Conservation (phyloP, 139 green algal genomes). For the Coelastrella sp. region DNA sequence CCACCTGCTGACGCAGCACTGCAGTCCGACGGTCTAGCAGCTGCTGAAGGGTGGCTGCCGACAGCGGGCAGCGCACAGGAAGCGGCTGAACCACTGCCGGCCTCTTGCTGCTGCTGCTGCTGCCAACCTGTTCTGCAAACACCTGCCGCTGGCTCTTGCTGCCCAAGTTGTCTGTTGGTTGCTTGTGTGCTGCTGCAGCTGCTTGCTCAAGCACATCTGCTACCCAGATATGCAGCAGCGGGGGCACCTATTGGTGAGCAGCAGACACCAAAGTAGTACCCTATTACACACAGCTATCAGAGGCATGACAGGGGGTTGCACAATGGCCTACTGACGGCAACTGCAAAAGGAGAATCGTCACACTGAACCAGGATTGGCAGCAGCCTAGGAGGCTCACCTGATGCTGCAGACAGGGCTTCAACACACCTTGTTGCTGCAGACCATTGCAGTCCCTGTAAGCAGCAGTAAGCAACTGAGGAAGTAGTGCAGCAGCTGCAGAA, state of each 20-base stretch:
- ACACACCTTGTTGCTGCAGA: not conserved
- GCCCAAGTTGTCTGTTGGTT: not conserved
- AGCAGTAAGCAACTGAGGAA: not conserved
- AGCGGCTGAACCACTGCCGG: not conserved
- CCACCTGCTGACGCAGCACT: not conserved
- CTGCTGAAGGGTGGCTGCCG: conserved; percentile 10
- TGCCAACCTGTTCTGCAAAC: not conserved
- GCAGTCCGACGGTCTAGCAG: conserved; percentile 16
- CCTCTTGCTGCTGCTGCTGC: not conserved
- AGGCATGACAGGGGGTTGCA: no score
- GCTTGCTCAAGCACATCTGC: conserved; percentile 14
- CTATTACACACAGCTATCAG: no score
- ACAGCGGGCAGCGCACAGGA: not conserved
- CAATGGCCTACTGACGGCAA: no score
- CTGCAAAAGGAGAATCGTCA: no score
- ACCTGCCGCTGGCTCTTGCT: no score
- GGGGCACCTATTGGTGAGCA: no score
- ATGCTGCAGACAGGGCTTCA: not conserved
- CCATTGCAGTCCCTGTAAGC: conserved; percentile 11
- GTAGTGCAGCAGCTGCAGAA: conserved; percentile 22
- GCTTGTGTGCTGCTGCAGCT: conserved; percentile 21
- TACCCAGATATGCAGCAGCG: conserved; percentile 6
- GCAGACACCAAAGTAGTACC: not conserved
- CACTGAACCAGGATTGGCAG: no score
- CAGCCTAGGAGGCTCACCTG: not conserved